A percentile compares a stretch with the other conserved stretches of the same genome.
phyloP scores from a whole-genome alignment of 2,329 filamentous ascomycete species.

The Acephala macrosclerotiorum region DNA sequence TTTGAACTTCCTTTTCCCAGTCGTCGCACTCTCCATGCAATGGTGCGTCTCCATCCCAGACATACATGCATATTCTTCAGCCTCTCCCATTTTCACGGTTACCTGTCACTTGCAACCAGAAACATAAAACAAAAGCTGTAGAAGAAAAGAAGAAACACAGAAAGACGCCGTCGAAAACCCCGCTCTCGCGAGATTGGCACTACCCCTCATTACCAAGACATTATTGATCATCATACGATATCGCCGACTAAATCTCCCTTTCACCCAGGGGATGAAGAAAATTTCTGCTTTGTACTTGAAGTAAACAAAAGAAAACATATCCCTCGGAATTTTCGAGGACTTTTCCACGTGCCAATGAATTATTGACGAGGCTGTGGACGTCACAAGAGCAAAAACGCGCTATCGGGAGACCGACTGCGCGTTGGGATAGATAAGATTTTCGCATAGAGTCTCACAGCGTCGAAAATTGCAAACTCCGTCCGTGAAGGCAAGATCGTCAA shows the following conservation, averaged over 20 bases:
- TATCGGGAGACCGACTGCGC: neutral
- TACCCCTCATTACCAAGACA: constrained; percentile 8
- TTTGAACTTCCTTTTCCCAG: neutral
- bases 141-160: neutral
- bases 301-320: constrained; percentile 4
- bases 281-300: neutral
- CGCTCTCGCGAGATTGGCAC: neutral
- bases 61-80: constrained; percentile 5
- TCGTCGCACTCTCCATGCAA: neutral
- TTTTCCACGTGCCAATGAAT: neutral
- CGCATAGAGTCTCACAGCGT: neutral
- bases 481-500: neutral
- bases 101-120: neutral
- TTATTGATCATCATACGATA: constrained; percentile 2
- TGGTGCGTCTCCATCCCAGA: neutral
- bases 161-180: neutral
- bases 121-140: constrained; percentile 6
- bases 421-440: neutral
- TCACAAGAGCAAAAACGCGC: neutral
- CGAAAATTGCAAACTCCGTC: neutral
- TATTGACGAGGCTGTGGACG: too few species aligned
- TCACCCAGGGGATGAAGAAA: neutral
- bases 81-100: neutral
- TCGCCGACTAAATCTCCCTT: neutral
- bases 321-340: neutral